Percentiles rank a stretch among this genome's conserved stretches.
phyloP scores from a whole-genome alignment of 495 filamentous ascomycete genomes.

The Daldinia decipiens region DNA sequence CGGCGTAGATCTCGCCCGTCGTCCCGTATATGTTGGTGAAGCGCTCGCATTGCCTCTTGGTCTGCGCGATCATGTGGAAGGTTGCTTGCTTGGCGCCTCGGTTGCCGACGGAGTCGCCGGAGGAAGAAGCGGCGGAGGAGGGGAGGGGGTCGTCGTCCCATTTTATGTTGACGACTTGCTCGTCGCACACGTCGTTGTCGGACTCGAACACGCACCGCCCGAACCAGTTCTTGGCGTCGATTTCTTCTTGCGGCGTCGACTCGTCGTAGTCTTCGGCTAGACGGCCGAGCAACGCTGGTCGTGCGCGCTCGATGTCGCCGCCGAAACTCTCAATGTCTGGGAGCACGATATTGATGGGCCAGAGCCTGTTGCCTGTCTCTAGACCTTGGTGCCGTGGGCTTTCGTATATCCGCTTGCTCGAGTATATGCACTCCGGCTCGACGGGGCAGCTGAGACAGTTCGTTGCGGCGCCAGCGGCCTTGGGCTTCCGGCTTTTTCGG shows the following conservation, averaged over 20 bases:
- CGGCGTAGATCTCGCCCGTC: conserved; percentile 84
- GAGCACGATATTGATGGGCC: conserved; percentile 88
- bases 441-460: conserved; percentile 84
- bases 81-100: conserved; percentile 83
- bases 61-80: conserved; percentile 94
- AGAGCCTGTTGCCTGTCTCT: conserved; percentile 67
- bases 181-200: conserved; percentile 91
- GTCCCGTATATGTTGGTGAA: conserved; percentile 87
- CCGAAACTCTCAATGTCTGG: conserved; percentile 87
- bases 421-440: conserved; percentile 80
- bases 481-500: conserved; percentile 75
- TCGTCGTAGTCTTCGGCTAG: conserved; percentile 76
- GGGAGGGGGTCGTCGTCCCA: conserved; percentile 76
- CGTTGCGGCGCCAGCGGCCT: conserved; percentile 75
- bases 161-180: conserved; percentile 84
- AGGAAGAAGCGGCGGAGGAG: not conserved
- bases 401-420: conserved; percentile 84
- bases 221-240: conserved; percentile 79
- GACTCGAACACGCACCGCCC: conserved; percentile 93
- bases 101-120: conserved; percentile 43
- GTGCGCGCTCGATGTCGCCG: conserved; percentile 52
- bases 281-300: conserved; percentile 55
- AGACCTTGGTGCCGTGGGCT: conserved; percentile 54
- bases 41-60: conserved; percentile 84
- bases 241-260: conserved; percentile 59